Percentiles rank a stretch among this genome's conserved stretches.
These are phyloP conservation scores for Cladosporium sp. DNA, from an alignment of 2,329 filamentous ascomycete genomes.

Conservation along the genomic window DNA sequence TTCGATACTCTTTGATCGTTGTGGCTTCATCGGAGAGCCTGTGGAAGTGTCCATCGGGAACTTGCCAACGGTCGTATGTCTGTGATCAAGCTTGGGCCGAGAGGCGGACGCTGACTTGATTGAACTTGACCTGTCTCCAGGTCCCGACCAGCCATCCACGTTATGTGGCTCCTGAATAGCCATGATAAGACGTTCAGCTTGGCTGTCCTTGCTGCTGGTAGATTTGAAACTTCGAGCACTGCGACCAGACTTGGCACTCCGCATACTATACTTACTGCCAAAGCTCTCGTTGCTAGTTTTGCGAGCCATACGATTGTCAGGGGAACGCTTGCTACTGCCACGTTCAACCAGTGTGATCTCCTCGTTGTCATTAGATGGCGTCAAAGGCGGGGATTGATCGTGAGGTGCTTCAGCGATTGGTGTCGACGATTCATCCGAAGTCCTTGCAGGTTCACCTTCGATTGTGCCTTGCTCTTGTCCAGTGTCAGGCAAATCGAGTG, in stretches of 20 bases:
- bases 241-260: constrained; percentile 45
- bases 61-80: constrained; percentile 29
- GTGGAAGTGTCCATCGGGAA: not conserved
- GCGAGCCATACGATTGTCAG: constrained; percentile 21
- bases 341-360: constrained; percentile 66
- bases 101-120: constrained; percentile 4
- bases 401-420: constrained; percentile 25
- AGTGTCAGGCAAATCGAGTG: constrained; percentile 66
- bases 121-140: not conserved
- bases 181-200: constrained; percentile 71
- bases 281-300: constrained; percentile 48
- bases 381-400: not conserved
- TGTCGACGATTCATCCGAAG: constrained; percentile 31
- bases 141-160: constrained; percentile 32
- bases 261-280: constrained; percentile 55
- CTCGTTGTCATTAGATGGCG: constrained; percentile 34
- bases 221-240: constrained; percentile 38
- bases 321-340: constrained; percentile 33
- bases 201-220: constrained; percentile 53
- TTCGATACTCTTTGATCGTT: constrained; percentile 30
- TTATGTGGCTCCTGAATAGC: constrained; percentile 64
- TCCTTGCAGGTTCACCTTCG: constrained; percentile 22
- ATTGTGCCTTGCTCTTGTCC: constrained; percentile 27
- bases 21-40: constrained; percentile 22
- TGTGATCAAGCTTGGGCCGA: constrained; percentile 32